Conservation (phyloP, 2,329 filamentous ascomycete genomes). For the Fusarium dimerum region DNA sequence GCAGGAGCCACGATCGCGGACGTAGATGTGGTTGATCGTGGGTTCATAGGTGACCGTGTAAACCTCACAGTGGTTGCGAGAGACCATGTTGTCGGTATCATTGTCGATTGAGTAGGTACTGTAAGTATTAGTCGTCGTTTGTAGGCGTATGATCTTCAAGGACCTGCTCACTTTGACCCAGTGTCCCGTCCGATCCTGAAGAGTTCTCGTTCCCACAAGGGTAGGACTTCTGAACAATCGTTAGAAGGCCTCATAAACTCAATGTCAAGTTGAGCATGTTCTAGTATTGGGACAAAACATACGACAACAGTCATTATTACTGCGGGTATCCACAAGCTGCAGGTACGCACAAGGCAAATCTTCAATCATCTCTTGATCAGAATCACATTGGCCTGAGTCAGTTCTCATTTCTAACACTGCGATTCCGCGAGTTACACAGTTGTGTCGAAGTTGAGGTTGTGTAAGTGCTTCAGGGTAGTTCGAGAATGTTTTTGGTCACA, state of each 20-base stretch:
- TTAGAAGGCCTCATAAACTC: slow-evolving; percentile 10
- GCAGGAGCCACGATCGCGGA: slow-evolving; percentile 55
- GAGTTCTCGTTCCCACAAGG: slow-evolving; percentile 33
- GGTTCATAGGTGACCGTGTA: slow-evolving; percentile 55
- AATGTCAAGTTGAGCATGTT: background rate
- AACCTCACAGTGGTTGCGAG: slow-evolving; percentile 56
- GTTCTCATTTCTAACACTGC: too few relatives aligned
- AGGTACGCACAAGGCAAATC: slow-evolving; percentile 30
- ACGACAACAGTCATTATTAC: slow-evolving; percentile 28
- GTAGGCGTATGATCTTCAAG: background rate
- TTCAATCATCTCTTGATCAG: background rate
- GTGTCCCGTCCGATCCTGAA: slow-evolving; percentile 40
- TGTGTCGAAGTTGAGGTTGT: slow-evolving; percentile 5
- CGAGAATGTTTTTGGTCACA: background rate
- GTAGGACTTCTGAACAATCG: slow-evolving; percentile 25
- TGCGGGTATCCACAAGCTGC: slow-evolving; percentile 25
- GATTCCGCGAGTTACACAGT: background rate
- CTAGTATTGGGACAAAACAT: slow-evolving; percentile 3
- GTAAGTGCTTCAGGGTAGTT: slow-evolving; percentile 20
- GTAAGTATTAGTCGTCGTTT: slow-evolving; percentile 2
- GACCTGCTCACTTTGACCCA: slow-evolving; percentile 32
- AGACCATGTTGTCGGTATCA: slow-evolving; percentile 43
- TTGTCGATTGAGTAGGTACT: slow-evolving; percentile 43
- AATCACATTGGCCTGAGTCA: background rate
- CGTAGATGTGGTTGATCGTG: slow-evolving; percentile 48